Evolutionary conservation across 2,329 filamentous ascomycete genomes (phyloP).

Genomic region (Penicillium decumbens): DNA sequence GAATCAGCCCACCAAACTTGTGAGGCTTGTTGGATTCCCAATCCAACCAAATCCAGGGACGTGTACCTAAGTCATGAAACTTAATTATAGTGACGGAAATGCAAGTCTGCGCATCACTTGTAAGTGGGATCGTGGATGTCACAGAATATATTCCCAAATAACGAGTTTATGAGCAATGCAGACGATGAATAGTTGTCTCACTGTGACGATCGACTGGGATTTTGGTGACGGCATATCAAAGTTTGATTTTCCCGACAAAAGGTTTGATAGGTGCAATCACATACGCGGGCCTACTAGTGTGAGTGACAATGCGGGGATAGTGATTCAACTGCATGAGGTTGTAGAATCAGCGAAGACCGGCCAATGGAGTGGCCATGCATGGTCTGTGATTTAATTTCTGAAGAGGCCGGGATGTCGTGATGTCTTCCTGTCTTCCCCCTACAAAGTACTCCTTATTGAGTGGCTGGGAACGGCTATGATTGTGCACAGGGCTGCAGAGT

Average conservation of each 20-base stretch:
- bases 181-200: neutral
- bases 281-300: neutral
- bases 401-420: neutral
- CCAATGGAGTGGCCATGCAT: neutral
- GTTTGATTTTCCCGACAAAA: neutral
- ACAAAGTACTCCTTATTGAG: neutral
- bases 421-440: neutral
- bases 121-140: too few relatives aligned
- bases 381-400: neutral
- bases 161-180: neutral
- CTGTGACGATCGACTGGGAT: neutral
- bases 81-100: too few relatives aligned
- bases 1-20: neutral
- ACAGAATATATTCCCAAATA: too few relatives aligned
- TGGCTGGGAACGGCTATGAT: neutral
- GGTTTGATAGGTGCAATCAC: neutral
- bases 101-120: too few relatives aligned
- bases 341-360: neutral
- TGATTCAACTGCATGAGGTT: slow-evolving; percentile 2
- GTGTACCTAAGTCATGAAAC: neutral
- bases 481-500: slow-evolving; percentile 6
- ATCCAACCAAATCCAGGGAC: neutral
- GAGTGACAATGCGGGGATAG: slow-evolving; percentile 1
- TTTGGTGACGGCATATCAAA: neutral
- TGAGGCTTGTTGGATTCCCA: neutral